Base-by-base conservation (phyloP, 352 stramenopile species). In the Phytopythium mirpurense region DNA sequence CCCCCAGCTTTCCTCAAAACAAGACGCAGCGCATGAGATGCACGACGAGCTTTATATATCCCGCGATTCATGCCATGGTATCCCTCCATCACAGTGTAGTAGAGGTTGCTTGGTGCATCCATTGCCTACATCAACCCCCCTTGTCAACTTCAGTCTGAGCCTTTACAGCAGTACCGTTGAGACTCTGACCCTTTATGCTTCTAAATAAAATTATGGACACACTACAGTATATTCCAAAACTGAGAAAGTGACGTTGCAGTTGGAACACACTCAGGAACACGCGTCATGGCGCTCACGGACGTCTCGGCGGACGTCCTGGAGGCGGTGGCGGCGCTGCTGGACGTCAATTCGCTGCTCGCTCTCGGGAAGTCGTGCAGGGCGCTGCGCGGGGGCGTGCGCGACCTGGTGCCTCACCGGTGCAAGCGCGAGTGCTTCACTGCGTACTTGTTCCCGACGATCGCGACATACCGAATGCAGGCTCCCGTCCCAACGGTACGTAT, bases 381-480 rank as follows among this genome's bases (percentile, higher is more conserved):
- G 31, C 51, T 72, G 3, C 32, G 47, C 19, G 26, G 47, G 18
- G 18, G 32, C 19, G 26, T 70, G 23, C 34, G 36, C 23, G 31
- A 47, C 3, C 45, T 60, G 19, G 57, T 67, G 0, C 66, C 76
- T 24, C n/a, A 44, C 29, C 68, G 77, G 19, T 89, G 78, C 58
- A 88, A 87, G 67, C 68, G 55, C 53, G 76, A 82, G 44, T 89
- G 80, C 64, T 78, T 90, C 59, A 65, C 57, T 2, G 69, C 64
- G 51, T 86, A 69, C 52, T 51, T 90, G 19, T 62, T 78, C 26
- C 63, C 80, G 27, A 89, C 78, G 2, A 75, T 90, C 48, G 74
- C 78, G 38, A 76, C 71, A 11, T 85, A 87, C 41, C 65, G 78
- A 27, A 87, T 87, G 63, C 62, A 80, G 18, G 67, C 71, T n/a